Base-by-base conservation (phyloP, 257 asterid genomes). In the Euphrasia confusa region DNA sequence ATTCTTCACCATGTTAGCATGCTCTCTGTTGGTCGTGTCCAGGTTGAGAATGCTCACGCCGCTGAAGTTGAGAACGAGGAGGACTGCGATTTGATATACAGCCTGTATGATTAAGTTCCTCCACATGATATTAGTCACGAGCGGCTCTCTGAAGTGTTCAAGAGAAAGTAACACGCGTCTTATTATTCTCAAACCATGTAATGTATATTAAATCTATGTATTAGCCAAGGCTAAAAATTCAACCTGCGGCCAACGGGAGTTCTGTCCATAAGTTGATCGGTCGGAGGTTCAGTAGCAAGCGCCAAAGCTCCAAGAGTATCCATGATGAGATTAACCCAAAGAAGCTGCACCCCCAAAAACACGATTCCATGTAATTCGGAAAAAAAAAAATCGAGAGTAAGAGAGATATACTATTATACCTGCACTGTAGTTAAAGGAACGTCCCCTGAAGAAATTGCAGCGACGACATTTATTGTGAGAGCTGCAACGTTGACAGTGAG, bases 291-390 rank as follows among this genome's bases (percentile, higher is more conserved):
- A 10, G 99, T 93, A 63, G 97, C 99, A 82, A 93, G 70, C 39
- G 99, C 99, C 76, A 93, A 67, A 67, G 99, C 97, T 74, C 99
- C 99, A 56, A 93, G 77, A 72, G 97, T 93, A 77, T 93, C 99
- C 99, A 93, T 93, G 79, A 93, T 89, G 32, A 93, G 94, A 69
- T 93, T 93, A 68, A 93, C 92, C 99, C 99, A 93, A 7, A 93
- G 85, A 73, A 93, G 95, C 99, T 92, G 86, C 69, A 60, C 24
- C 30, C 27, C 3, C 8, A 32, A 28, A 58, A 50, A 50, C 56
- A 53, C 21, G 58, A 53, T 18, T 18, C 58, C 58, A 3, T 53
- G 11, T 4, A 53, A 47, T 24, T 40, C 14, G 33, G 52, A n/a
- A 40, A 45, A 11, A 11, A 24, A 53, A 1, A 53, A 10, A 21